A percentile compares a stretch with the other conserved stretches of the same genome.
These are phyloP conservation scores for Phytophthora litchii DNA, from an alignment of 352 stramenopile species.

Conservation along the genomic window DNA sequence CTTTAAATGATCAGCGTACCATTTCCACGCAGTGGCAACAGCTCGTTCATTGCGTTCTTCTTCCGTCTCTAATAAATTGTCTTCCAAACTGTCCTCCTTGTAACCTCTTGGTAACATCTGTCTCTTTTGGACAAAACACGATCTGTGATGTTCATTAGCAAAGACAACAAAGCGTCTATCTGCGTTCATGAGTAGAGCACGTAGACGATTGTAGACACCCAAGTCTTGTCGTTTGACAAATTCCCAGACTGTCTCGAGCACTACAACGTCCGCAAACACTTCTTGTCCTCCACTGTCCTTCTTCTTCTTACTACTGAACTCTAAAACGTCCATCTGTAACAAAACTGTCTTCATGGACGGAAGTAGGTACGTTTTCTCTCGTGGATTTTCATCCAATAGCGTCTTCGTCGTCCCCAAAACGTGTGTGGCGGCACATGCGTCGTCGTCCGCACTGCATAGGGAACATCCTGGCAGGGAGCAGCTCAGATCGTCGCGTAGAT, in stretches of 20 bases:
- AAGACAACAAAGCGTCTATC: slow-evolving; percentile 92
- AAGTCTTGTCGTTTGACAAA: slow-evolving; percentile 91
- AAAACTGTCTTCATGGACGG: slow-evolving; percentile 91
- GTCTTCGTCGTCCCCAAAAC: slow-evolving; percentile 66
- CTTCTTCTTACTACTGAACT: slow-evolving; percentile 80
- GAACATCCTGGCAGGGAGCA: slow-evolving; percentile 68
- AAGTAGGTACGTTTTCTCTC: slow-evolving; percentile 74
- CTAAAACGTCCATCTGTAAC: slow-evolving; percentile 91
- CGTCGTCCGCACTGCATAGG: slow-evolving; percentile 63
- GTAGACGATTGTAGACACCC: slow-evolving; percentile 88
- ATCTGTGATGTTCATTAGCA: slow-evolving; percentile 92
- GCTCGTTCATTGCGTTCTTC: slow-evolving; percentile 88
- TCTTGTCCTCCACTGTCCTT: slow-evolving; percentile 26
- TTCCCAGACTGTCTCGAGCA: slow-evolving; percentile 92
- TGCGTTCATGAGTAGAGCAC: slow-evolving; percentile 82
- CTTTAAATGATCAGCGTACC: slow-evolving; percentile 71
- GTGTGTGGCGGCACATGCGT: slow-evolving; percentile 58
- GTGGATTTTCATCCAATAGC: slow-evolving; percentile 56
- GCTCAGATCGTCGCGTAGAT: slow-evolving; percentile 89
- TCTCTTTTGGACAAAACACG: slow-evolving; percentile 74
- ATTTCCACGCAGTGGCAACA: slow-evolving; percentile 81
- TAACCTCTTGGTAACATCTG: slow-evolving; percentile 38
- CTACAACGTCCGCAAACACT: slow-evolving; percentile 84
- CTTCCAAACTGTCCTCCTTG: slow-evolving; percentile 15
- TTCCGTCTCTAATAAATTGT: slow-evolving; percentile 50